Base-by-base conservation (phyloP, 2,329 filamentous ascomycete species). In the Arthrobotrys pseudoclavata region DNA sequence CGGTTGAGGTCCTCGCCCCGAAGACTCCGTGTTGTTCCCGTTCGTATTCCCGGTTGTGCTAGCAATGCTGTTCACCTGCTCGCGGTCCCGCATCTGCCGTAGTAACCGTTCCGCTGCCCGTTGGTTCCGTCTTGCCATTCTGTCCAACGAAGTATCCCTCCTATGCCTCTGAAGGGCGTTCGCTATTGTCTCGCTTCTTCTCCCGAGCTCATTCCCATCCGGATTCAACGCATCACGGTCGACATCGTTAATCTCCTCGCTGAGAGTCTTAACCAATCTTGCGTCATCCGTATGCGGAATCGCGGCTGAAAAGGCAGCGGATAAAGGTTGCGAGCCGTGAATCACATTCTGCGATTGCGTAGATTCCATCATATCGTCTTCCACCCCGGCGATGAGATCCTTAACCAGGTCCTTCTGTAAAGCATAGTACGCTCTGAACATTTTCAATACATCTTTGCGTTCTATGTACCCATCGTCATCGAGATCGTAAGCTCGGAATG, bases 341-440 rank as follows among this genome's bases (percentile, higher is more conserved):
- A 96, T 88, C 5, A 96, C 88, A 80, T 95, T 91, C 74, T 92
- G 89, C 10, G 92, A 90, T 80, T 94, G 90, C 20, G 89, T 90
- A 76, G 91, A 92, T 42, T 92, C 88, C 83, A 92, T 89, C 67
- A 91, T 88, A 82, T 94, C 91, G 79, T 94, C 92, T 81, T 94
- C 91, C 79, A 94, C 87, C 1, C 90, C 90, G 70, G 92, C 90
- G 4, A 95, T 86, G 76, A 94, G 92, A 80, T 98, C 95, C 76
- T 89, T 89, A 76, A 96, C 94, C 84, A 97, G 90, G 82, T 97
- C 92, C 82, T 94, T 93, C 82, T 94, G 96, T 7, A 97, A 88
- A 1, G 92, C 90, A 83, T 97, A 98, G 83, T 96, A 97, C 0
- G 95, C 95, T 50, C 93, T 88, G 84, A 98, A 97, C 84, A 99